Evolutionary conservation across 106 monocot genomes (phyloP), one percentile per base, ranked within the genome.

Genomic region (Allium sativum): DNA sequence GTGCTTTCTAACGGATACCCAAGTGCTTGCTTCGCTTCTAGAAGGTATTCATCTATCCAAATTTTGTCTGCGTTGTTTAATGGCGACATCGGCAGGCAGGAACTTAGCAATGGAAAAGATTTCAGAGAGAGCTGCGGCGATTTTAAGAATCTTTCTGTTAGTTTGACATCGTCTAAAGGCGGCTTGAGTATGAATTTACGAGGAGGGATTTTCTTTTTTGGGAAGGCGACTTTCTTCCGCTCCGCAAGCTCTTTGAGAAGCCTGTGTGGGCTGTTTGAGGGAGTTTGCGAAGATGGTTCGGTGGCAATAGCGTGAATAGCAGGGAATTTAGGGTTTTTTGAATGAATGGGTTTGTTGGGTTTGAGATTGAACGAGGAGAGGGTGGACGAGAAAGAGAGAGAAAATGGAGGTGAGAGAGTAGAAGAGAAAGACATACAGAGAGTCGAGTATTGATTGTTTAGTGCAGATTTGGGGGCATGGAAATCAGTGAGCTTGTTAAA

Each of bases 21-120:
- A 1, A 96, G 84, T 4, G 95, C 95, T 72, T 96, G 95, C 67
- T 96, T 96, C 12, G 95, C 90, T 64, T 96, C 95, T 8, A 96
- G 84, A 42, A 96, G 87, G 81, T 90, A 90, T 77, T 96, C 90
- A 7, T 87, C 90, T 20, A 84, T 84, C 95, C 95, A 96, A 13
- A 79, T 84, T 18, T 55, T n/a, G 68, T 96, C 95, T 51, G 95
- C 87, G 57, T 72, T 75, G 73, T 79, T 82, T 18, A 96, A 67
- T 1, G 70, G 80, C 59, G 90, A 77, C 22, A 81, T 62, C 4
- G 95, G 95, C 22, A 96, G 69, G 75, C 95, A 96, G 43, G 95
- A 96, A 58, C 82, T 82, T 40, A 96, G 68, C 18, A 96, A 40
- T 8, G 95, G 95, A 61, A 96, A 87, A 31, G 90, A 62, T 46